Percentiles rank a stretch among this genome's conserved stretches.
phyloP scores from a whole-genome alignment of 371 early-diverging fungal species.

The Rozella allomycis region DNA sequence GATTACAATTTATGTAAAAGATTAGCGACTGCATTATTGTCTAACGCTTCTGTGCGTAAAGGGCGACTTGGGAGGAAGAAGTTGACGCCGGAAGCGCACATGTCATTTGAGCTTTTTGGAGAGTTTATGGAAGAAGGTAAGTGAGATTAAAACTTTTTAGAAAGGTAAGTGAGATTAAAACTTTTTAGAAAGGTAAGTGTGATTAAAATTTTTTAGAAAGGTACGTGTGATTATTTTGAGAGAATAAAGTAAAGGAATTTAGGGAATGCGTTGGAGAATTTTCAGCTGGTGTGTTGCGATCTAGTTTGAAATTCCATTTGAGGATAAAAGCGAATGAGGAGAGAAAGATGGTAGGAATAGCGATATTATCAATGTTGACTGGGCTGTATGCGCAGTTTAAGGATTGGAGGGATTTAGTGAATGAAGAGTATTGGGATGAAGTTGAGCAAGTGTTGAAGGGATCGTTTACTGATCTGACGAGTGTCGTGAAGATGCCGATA shows the following conservation, averaged over 20 bases:
- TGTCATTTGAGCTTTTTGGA: constrained; percentile 70
- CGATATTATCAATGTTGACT: too few species aligned
- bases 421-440: constrained; percentile 11
- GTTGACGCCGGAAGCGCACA: constrained; percentile 52
- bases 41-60: constrained; percentile 22
- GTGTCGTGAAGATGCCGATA: not conserved
- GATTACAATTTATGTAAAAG: constrained; percentile 59
- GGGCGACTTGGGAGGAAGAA: constrained; percentile 32
- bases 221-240: too few species aligned
- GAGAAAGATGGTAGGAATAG: too few species aligned
- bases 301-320: too few species aligned
- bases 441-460: not conserved
- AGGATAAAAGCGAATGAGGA: too few species aligned
- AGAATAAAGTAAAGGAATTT: too few species aligned
- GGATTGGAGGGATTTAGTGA: constrained; percentile 74
- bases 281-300: too few species aligned
- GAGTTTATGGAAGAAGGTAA: constrained; percentile 72
- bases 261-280: too few species aligned
- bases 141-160: too few species aligned
- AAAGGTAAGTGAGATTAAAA: too few species aligned
- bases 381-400: constrained; percentile 49
- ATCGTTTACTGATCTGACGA: too few species aligned
- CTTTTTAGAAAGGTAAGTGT: constrained; percentile 52
- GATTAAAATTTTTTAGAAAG: too few species aligned
- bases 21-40: constrained; percentile 55